Evolutionary conservation across 768 basidiomycete species (phyloP), one percentile per base, ranked within the genome.

Genomic region (Xerocomellus amylosporus): DNA sequence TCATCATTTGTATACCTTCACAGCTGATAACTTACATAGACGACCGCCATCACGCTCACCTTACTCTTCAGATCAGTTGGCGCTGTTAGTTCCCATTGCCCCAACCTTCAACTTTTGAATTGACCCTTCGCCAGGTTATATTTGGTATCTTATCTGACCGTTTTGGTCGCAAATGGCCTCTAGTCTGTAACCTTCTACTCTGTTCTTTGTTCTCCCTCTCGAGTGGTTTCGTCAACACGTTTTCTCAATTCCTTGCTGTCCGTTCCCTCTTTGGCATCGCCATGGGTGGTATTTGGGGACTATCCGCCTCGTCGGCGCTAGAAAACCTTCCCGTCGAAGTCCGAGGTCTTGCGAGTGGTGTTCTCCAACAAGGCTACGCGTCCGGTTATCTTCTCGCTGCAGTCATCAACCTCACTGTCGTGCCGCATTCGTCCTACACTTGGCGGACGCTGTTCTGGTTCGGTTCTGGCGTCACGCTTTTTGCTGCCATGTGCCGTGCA

Each of bases 121-220:
- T 59, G 15, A 48, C 37, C 24, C 19, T 37, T 17, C 20, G 39
- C 15, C 19, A 74, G 74, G 52, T 93, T 46, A 73, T 93, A 60
- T 94, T 96, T 60, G 93, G 93, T 43, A 68, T 93, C 40, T 62
- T 87, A n/a, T 89, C 88, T 2, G 95, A 97, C 68, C 83, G 95
- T 4, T 96, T 77, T 68, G 95, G 95, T 5, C 82, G 95, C 28
- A 96, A 95, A 77, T 98, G 93, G 93, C 93, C 93, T 5, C 77
- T 95, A 5, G 83, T 96, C 28, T 58, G 63, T 58, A 94, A 93
- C 67, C 77, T 95, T 20, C 42, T 92, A 24, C 65, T 94, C 44
- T 81, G 92, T 56, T 77, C 81, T 14, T 67, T 80, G 5, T 81
- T 97, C 49, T 85, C 93, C 64, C 81, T 97, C 22, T 89, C 85